Percentiles rank a stretch among this genome's conserved stretches.
Conservation (phyloP, 148 eudicot genomes). For the Amaranthus cruentus region DNA sequence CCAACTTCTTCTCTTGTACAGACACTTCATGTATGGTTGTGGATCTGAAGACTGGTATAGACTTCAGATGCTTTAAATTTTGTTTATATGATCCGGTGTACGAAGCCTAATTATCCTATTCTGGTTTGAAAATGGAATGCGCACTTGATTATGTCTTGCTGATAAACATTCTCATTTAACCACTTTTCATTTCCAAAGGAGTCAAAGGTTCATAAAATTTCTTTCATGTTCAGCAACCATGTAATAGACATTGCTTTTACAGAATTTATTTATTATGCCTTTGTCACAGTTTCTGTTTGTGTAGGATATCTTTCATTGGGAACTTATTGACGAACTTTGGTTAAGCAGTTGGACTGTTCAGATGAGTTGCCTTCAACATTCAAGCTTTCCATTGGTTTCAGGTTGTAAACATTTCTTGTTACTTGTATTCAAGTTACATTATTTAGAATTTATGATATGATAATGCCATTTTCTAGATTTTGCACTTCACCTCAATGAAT, state of each 20-base stretch:
- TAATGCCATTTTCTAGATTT: no score
- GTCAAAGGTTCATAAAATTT: neutral
- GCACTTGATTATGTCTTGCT: no score
- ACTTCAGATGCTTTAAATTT: neutral
- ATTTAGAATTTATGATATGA: no score
- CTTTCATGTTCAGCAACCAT: conserved; percentile 3
- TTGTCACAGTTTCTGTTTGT: conserved; percentile 1
- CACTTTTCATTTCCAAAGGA: neutral
- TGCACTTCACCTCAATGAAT: no score
- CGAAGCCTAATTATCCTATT: no score
- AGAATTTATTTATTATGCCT: conserved; percentile 1
- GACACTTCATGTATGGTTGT: neutral
- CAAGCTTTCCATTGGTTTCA: neutral
- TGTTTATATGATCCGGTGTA: neutral
- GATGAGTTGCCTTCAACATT: conserved; percentile 21
- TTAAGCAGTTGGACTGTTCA: conserved; percentile 15
- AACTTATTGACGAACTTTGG: conserved; percentile 30
- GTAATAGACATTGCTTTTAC: conserved; percentile 21
- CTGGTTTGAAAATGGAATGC: neutral
- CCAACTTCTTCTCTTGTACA: conserved; percentile 3
- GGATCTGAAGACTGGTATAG: neutral
- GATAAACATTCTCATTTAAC: neutral
- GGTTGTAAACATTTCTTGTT: conserved; percentile 15
- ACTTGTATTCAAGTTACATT: no score
- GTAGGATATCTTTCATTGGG: conserved; percentile 26